Percentiles rank a stretch among this genome's conserved stretches.
Evolutionary conservation across 495 filamentous ascomycete species (phyloP).

Genomic region (Podospora bellae-mahoneyi): DNA sequence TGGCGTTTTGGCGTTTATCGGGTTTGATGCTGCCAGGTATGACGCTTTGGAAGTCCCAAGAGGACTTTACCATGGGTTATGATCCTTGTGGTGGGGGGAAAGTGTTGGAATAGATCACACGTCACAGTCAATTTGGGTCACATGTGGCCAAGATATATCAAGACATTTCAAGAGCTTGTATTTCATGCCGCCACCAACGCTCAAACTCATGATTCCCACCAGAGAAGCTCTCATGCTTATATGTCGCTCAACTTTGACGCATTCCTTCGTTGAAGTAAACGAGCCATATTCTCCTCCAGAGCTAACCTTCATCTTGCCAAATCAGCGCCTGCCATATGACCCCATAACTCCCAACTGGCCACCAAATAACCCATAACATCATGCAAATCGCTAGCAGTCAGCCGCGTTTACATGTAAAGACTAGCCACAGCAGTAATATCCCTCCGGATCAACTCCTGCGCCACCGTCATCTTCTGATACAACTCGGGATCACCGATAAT

Average conservation of each 20-base stretch:
- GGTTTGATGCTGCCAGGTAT: neutral
- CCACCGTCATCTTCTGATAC: constrained; percentile 92
- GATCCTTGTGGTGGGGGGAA: neutral
- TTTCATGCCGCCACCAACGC: neutral
- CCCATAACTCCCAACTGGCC: neutral
- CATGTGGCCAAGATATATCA: neutral
- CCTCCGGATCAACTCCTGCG: constrained; percentile 94
- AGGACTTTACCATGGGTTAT: neutral
- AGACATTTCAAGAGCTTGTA: neutral
- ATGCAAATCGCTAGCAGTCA: neutral
- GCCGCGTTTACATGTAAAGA: constrained; percentile 64
- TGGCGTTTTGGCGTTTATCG: neutral
- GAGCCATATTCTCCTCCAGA: neutral
- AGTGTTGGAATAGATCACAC: neutral
- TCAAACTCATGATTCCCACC: neutral
- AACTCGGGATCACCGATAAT: constrained; percentile 94
- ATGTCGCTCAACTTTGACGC: neutral
- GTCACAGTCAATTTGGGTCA: neutral
- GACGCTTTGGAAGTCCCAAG: neutral
- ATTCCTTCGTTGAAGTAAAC: neutral
- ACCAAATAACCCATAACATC: neutral
- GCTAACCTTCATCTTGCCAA: neutral
- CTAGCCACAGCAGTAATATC: constrained; percentile 90
- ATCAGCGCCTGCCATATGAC: neutral
- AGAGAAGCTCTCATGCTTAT: neutral